Evolutionary conservation across 1,284 basidiomycete genomes (phyloP), one percentile per base, ranked within the genome.

Genomic region (Meripilus lineatus): DNA sequence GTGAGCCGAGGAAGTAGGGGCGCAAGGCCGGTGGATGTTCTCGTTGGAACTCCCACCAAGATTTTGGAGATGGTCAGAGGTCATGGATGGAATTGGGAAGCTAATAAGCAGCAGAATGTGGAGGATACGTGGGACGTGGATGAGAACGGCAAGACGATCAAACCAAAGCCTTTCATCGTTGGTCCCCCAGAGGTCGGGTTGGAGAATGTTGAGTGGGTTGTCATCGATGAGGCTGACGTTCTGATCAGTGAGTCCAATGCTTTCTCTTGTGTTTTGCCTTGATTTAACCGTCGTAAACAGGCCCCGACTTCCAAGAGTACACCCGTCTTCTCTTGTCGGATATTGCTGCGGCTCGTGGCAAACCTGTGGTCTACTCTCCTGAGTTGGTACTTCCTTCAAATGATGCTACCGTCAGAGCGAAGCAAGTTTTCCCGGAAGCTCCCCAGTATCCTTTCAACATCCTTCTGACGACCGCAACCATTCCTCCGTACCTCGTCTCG

Each of bases 141-240:
- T 49, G 50, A 50, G 60, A 52, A 35, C 35, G 62, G 15, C 41
- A 52, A 26, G 20, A 51, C 54, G n/a, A 51, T 37, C 5, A 23
- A 10, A 15, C 35, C 35, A 48, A 46, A 59, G 28, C 61, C 57
- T 32, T 68, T 64, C 39, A 62, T 58, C 41, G 54, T 69, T 15
- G 69, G 68, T 6, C 63, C 72, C 36, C 72, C 77, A 1, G 72
- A 79, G 53, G 72, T 86, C 60, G 70, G 77, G 1, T 63, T 89
- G 18, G 71, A 70, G 40, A 72, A 75, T 36, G 68, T 93, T 1
- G 87, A 93, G 56, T 93, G 89, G 88, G 79, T 94, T 5, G 72
- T 93, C 1, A 69, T 93, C 2, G 91, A 94, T 51, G 91, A 95
- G 59, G 89, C 92, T 0, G 91, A 95, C 58, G 79, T 93, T 24